Conservation (phyloP, 2,329 filamentous ascomycete genomes). For the Alternaria sp. region DNA sequence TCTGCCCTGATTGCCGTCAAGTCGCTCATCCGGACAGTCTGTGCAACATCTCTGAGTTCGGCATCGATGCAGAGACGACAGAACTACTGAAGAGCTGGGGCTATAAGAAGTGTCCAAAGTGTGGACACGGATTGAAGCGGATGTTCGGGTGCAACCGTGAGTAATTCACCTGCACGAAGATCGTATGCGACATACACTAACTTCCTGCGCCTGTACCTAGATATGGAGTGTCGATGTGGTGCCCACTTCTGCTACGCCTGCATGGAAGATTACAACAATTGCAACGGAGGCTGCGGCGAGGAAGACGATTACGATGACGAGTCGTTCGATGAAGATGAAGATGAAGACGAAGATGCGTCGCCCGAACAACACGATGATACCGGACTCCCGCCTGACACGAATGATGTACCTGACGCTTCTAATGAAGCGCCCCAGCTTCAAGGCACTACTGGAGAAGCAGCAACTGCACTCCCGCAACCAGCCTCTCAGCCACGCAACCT, state of each 20-base stretch:
- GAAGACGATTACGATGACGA: constrained; percentile 34
- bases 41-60: constrained; percentile 46
- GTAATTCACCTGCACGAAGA: neutral
- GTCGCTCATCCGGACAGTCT: constrained; percentile 49
- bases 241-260: constrained; percentile 62
- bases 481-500: constrained; percentile 37
- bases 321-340: constrained; percentile 20
- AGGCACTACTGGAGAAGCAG: neutral
- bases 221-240: constrained; percentile 60
- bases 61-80: constrained; percentile 49
- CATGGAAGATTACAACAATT: constrained; percentile 43
- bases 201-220: neutral
- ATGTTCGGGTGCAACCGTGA: constrained; percentile 60
- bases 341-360: constrained; percentile 30
- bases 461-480: neutral
- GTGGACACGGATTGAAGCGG: constrained; percentile 56
- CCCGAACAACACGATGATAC: constrained; percentile 28
- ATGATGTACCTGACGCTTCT: neutral
- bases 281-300: constrained; percentile 32
- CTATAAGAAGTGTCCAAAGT: constrained; percentile 61
- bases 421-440: neutral
- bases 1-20: constrained; percentile 57
- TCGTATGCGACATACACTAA: neutral
- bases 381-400: neutral
- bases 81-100: constrained; percentile 53